Base-by-base conservation (phyloP, 441 rosid genomes). In the Syzygium malaccense region DNA sequence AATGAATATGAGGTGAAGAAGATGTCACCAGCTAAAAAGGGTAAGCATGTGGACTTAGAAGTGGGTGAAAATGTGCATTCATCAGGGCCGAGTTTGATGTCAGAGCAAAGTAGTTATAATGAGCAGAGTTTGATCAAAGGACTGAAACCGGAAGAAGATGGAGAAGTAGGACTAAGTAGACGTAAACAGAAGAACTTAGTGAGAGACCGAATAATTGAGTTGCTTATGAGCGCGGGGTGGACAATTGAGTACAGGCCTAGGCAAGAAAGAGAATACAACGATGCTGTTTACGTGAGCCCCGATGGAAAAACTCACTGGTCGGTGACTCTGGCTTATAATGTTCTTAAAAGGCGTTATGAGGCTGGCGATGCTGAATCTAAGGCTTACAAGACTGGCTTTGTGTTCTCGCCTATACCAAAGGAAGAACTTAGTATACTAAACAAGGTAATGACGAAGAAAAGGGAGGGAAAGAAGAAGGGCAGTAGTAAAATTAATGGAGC, bases 271-370 rank as follows among this genome's bases (percentile, higher is more conserved):
- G 89, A 57, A 48, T 98, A 97, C 90, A 64, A 58, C 7, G 99
- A 96, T 94, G 96, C 99, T 71, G 99, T 98, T 58, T 98, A 98
- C 94, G 96, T 98, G 87, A 98, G 95, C 94, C 99, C 98, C 86
- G 93, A 94, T 89, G 99, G 99, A 83, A 96, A 91, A 91, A 95
- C 99, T 90, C 98, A 97, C 92, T 98, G 99, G 99, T 98, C 99
- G 75, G 92, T 96, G 90, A 98, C 99, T 84, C 90, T 92, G 93
- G 99, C 99, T 48, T 98, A 98, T 93, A 93, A 91, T 53, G 88
- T 90, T 88, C 96, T 97, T 62, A 96, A 94, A 93, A 51, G 75
- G 62, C 91, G 93, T 58, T 91, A 91, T 92, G 97, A 97, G 92
- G 88, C 88, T 51, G 91, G 87, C 48, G 92, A 85, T 88, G 89